phyloP scores from a whole-genome alignment of 2,329 filamentous ascomycete species.

The Fusarium globosum region DNA sequence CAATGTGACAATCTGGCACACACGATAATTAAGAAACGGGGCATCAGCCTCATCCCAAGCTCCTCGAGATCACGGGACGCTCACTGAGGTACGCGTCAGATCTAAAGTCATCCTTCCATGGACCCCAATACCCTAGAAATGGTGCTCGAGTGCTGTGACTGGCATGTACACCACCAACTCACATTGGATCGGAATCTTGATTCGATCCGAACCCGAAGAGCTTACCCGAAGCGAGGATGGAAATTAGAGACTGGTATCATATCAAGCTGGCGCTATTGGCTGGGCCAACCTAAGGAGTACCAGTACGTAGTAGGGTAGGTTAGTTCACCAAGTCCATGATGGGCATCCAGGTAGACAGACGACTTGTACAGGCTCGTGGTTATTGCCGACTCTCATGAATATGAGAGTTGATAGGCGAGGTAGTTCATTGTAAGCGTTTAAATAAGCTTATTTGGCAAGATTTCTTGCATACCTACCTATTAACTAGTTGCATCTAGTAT shows the following conservation, averaged over 20 bases:
- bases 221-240: constrained; percentile 14
- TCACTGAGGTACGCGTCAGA: neutral
- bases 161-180: constrained; percentile 13
- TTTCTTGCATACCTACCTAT: neutral
- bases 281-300: neutral
- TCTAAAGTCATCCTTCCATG: neutral
- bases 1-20: neutral
- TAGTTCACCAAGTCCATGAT: constrained; percentile 14
- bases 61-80: neutral
- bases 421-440: neutral
- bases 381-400: neutral
- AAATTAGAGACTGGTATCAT: constrained; percentile 6
- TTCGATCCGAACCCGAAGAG: constrained; percentile 31
- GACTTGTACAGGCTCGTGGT: neutral
- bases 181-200: constrained; percentile 28
- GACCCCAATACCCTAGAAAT: neutral
- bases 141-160: neutral
- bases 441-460: neutral
- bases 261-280: constrained; percentile 25
- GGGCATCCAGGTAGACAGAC: neutral
- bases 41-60: neutral
- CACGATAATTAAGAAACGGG: neutral
- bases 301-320: neutral
- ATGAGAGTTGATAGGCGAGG: neutral
- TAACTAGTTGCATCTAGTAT: neutral